phyloP scores from a whole-genome alignment of 2,329 filamentous ascomycete species.

The Colletotrichum musae region DNA sequence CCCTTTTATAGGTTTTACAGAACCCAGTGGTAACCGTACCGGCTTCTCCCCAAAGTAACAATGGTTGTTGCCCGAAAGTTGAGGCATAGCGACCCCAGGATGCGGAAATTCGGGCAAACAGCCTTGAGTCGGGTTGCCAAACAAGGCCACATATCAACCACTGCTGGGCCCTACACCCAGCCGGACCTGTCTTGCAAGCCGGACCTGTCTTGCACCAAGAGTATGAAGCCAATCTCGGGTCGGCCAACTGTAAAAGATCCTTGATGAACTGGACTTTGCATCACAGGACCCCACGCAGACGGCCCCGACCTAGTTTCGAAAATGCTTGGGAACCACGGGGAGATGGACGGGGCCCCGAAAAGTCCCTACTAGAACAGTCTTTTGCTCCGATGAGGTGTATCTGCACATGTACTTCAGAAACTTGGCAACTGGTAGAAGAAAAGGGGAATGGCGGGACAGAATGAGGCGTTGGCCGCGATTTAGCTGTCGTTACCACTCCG shows the following conservation, averaged over 20 bases:
- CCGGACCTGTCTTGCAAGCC: no score
- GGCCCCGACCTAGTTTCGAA: not conserved
- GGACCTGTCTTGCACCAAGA: no score
- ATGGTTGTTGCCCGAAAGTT: not conserved
- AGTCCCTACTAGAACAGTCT: not conserved
- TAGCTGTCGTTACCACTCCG: not conserved
- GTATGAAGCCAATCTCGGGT: no score
- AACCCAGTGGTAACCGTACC: not conserved
- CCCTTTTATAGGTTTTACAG: slow-evolving; percentile 5
- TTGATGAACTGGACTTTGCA: no score
- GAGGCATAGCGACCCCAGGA: not conserved
- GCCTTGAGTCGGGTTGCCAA: not conserved
- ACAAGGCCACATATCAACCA: no score
- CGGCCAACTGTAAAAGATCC: no score
- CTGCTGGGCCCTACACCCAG: no score
- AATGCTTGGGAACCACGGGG: not conserved
- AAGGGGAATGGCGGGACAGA: not conserved
- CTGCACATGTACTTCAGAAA: not conserved
- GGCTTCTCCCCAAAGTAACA: not conserved
- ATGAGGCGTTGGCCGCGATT: not conserved
- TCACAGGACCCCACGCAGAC: no score
- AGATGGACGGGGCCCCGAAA: not conserved
- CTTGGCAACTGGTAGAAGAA: not conserved
- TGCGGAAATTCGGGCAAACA: not conserved
- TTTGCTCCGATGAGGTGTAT: slow-evolving; percentile 2